Evolutionary conservation across 805 yeast genomes (phyloP), one percentile per base, ranked within the genome.

Genomic region (Spathaspora sp.): DNA sequence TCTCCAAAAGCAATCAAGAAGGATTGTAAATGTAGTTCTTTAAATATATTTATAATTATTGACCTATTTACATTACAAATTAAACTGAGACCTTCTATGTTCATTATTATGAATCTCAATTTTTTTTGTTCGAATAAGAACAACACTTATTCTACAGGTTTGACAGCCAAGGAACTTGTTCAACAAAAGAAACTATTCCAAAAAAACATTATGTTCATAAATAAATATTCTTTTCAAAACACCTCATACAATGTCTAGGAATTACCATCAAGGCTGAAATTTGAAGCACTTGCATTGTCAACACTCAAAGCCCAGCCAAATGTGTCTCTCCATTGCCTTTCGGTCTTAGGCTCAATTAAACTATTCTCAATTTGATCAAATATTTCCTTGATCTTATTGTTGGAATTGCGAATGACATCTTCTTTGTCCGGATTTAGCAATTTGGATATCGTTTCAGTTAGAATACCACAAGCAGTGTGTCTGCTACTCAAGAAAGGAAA

Each of bases 371-470:
- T 56, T 3, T 57, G 46, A 3, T 48, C 44, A 40, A 66, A 64
- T 5, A 66, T 56, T 9, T 43, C 31, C 11, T 49, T 47, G 14
- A 61, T 51, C 31, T 50, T 56, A 9, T 42, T 39, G 31, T 54
- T 54, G 2, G 57, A 52, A 19, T 20, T 39, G 17, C 42, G 46
- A 19, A 53, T 46, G 38, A 46, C 47, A 19, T 50, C 50, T 28
- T 49, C 51, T 44, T 60, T 49, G 42, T 50, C 29, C 20, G 42
- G 8, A 45, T 52, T 61, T 26, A 49, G 48, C 47, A 56, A 35
- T 49, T 58, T 61, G 28, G 50, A 48, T 19, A 60, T 52, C 45
- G 57, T 61, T 46, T 65, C 64, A n/a, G 61, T 55, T 23, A 68
- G 40, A 18, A 69, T 49, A 17, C 20, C 39, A 31, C 38, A 47